phyloP scores from a whole-genome alignment of 2,329 filamentous ascomycete species.

The Alternaria sp. region DNA sequence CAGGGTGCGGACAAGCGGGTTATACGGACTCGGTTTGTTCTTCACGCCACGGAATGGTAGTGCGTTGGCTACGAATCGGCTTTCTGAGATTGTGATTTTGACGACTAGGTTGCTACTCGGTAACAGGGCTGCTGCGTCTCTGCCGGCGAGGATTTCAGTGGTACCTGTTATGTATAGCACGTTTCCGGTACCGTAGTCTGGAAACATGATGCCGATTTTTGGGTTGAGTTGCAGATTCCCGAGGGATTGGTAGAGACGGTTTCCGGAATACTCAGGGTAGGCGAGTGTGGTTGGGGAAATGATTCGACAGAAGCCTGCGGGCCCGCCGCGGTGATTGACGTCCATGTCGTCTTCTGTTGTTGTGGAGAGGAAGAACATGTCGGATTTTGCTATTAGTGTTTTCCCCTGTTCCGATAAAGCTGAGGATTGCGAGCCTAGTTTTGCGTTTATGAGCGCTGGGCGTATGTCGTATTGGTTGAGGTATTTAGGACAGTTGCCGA shows the following conservation, averaged over 20 bases:
- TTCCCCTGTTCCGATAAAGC: conserved; percentile 64
- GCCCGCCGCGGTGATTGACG: conserved; percentile 81
- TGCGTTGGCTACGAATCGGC: conserved; percentile 69
- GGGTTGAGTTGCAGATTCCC: conserved; percentile 77
- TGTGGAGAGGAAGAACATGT: conserved; percentile 81
- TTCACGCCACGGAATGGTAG: conserved; percentile 71
- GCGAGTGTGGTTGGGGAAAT: conserved; percentile 68
- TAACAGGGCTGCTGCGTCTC: conserved; percentile 68
- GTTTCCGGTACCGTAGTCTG: conserved; percentile 75
- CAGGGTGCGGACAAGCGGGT: conserved; percentile 74
- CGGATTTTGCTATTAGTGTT: conserved; percentile 68
- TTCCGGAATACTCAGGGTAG: conserved; percentile 87
- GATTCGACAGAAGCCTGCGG: conserved; percentile 76
- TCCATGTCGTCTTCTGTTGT: conserved; percentile 75
- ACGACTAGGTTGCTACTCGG: conserved; percentile 77
- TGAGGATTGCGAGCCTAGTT: conserved; percentile 58
- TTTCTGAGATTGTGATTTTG: conserved; percentile 68
- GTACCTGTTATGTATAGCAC: conserved; percentile 77
- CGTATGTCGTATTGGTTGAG: conserved; percentile 75
- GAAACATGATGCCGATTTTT: conserved; percentile 73
- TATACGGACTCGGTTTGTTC: conserved; percentile 76
- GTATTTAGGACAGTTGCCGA: conserved; percentile 89
- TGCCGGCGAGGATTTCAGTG: conserved; percentile 71
- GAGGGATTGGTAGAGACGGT: conserved; percentile 82
- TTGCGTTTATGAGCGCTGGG: conserved; percentile 63